Evolutionary conservation across 352 stramenopile species (phyloP).

Genomic region (Phytophthora melonis): DNA sequence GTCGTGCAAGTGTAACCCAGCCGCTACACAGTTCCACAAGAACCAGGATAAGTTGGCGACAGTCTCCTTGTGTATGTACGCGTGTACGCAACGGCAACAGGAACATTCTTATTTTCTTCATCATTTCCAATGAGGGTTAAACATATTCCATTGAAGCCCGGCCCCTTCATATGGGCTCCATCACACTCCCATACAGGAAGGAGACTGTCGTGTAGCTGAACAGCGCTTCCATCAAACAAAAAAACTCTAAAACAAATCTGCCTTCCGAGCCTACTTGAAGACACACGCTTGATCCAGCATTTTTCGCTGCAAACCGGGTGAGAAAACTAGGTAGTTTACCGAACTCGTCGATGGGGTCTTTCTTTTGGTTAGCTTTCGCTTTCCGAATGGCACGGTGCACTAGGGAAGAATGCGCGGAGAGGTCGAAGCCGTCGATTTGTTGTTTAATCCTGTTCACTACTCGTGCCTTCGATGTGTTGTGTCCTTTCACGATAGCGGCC

Average conservation of each 20-base stretch:
- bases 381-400: background rate
- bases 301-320: background rate
- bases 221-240: background rate
- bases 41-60: too few relatives aligned
- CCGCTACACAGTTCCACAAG: too few relatives aligned
- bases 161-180: background rate
- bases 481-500: background rate
- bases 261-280: background rate
- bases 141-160: background rate
- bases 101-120: too few relatives aligned
- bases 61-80: too few relatives aligned
- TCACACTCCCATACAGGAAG: background rate
- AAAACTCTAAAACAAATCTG: background rate
- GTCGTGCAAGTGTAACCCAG: too few relatives aligned
- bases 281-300: background rate
- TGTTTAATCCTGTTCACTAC: background rate
- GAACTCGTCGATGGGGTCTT: background rate
- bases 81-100: too few relatives aligned
- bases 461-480: background rate
- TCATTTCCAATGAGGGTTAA: background rate
- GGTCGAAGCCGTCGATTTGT: background rate
- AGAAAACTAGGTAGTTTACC: background rate
- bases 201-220: background rate
- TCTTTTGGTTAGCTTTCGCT: background rate
- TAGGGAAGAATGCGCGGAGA: background rate